Conservation (phyloP, 495 filamentous ascomycete genomes). For the Thozetella sp. region DNA sequence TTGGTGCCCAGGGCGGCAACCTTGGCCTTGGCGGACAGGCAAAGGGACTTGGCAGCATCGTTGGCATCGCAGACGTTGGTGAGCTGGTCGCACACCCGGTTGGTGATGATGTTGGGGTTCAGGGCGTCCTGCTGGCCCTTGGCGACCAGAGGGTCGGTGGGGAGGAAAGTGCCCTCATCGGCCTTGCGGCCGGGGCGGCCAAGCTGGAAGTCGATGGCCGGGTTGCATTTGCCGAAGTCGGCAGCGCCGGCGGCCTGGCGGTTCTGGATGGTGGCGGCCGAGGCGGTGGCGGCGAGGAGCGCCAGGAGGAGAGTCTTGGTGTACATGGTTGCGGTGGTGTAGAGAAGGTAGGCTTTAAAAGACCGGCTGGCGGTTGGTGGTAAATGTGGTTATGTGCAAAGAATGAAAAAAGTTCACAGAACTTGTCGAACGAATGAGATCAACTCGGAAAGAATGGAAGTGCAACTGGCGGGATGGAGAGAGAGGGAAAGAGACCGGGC, state of each 20-base stretch:
- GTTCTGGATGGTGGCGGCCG: slow-evolving; percentile 34
- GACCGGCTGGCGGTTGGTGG: slow-evolving; percentile 27
- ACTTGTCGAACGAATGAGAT: slow-evolving; percentile 18
- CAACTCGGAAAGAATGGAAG: slow-evolving; percentile 24
- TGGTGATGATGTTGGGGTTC: slow-evolving; percentile 64
- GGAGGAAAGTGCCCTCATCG: slow-evolving; percentile 58
- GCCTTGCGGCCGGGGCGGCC: slow-evolving; percentile 49
- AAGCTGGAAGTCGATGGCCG: slow-evolving; percentile 57
- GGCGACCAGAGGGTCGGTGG: slow-evolving; percentile 50
- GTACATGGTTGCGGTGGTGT: slow-evolving; percentile 20
- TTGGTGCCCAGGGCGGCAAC: slow-evolving; percentile 34
- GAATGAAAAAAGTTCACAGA: slow-evolving; percentile 27
- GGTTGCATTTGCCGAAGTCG: slow-evolving; percentile 58
- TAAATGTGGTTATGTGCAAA: slow-evolving; percentile 12
- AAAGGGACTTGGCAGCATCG: slow-evolving; percentile 47
- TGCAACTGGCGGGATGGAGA: not conserved
- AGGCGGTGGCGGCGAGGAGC: slow-evolving; percentile 25
- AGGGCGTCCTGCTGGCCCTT: slow-evolving; percentile 54
- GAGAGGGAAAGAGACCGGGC: not conserved
- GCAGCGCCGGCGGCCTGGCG: slow-evolving; percentile 34
- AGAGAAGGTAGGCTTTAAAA: slow-evolving; percentile 8
- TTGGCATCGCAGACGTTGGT: slow-evolving; percentile 54
- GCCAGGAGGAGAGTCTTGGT: slow-evolving; percentile 25
- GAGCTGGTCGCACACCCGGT: slow-evolving; percentile 60
- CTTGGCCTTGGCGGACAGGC: slow-evolving; percentile 33